Evolutionary conservation across 2,329 filamentous ascomycete genomes (phyloP).

Genomic region (Fusarium sterilihyphosum): DNA sequence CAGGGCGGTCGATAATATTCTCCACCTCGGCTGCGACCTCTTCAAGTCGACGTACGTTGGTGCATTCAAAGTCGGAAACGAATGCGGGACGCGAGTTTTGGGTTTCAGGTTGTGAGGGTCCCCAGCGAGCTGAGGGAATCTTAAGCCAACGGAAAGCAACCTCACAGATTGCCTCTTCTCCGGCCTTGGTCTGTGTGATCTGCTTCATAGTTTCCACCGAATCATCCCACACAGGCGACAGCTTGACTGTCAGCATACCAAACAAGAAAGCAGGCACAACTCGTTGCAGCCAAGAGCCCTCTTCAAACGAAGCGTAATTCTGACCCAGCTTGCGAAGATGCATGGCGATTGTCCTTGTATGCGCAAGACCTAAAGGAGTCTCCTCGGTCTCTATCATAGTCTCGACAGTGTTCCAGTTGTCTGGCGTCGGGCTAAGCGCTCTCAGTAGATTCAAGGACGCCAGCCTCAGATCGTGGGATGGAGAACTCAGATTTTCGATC

Average conservation of each 20-base stretch:
- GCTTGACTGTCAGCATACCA: constrained; percentile 85
- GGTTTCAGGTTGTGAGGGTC: constrained; percentile 52
- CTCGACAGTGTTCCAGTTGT: constrained; percentile 44
- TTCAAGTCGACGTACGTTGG: constrained; percentile 72
- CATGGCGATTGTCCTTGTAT: constrained; percentile 82
- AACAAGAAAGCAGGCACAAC: constrained; percentile 87
- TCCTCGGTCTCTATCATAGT: constrained; percentile 83
- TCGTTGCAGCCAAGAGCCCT: constrained; percentile 72
- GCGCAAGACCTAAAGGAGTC: constrained; percentile 79
- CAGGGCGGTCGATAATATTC: constrained; percentile 61
- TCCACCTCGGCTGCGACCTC: constrained; percentile 62
- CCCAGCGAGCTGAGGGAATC: constrained; percentile 64
- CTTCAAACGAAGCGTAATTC: constrained; percentile 67
- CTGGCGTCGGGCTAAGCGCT: constrained; percentile 56
- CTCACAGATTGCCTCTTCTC: constrained; percentile 77
- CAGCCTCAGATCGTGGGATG: constrained; percentile 78
- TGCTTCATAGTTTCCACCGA: constrained; percentile 78
- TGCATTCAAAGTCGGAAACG: constrained; percentile 85
- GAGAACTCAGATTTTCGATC: constrained; percentile 77
- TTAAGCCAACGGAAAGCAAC: constrained; percentile 83
- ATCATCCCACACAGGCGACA: constrained; percentile 90
- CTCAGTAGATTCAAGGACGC: constrained; percentile 78
- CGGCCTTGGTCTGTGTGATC: constrained; percentile 74
- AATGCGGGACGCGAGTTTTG: constrained; percentile 50
- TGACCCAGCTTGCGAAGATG: constrained; percentile 81